A percentile compares a stretch with the other conserved stretches of the same genome.
Evolutionary conservation across 208 protist genomes (phyloP).

Genomic region (Angomonas deanei): DNA sequence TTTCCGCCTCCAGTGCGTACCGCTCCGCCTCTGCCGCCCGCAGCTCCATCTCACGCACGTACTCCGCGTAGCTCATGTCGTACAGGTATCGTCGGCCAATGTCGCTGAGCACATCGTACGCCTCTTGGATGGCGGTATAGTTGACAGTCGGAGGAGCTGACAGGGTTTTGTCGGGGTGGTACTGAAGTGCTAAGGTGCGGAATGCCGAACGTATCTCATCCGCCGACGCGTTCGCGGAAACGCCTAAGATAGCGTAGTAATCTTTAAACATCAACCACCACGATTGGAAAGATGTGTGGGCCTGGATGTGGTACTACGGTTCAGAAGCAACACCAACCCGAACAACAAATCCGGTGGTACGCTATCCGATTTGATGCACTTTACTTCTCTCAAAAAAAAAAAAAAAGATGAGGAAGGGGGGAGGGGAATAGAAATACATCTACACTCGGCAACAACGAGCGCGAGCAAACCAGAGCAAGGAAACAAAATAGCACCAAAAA

Average conservation of each 20-base stretch:
- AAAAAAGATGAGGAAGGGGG: neutral
- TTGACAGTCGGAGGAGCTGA: neutral
- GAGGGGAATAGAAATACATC: neutral
- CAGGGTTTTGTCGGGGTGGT: conserved; percentile 55
- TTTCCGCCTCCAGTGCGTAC: conserved; percentile 10
- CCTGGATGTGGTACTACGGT: too few species aligned
- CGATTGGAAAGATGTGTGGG: too few species aligned
- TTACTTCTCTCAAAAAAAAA: neutral
- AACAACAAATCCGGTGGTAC: neutral
- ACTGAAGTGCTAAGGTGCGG: conserved; percentile 56
- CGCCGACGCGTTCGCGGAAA: conserved; percentile 48
- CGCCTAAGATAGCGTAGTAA: conserved; percentile 69
- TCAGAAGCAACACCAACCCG: neutral
- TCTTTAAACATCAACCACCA: conserved; percentile 86
- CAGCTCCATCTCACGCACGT: conserved; percentile 15
- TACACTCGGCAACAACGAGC: neutral
- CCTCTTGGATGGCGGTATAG: conserved; percentile 76
- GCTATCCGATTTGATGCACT: neutral
- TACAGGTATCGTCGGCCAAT: conserved; percentile 84
- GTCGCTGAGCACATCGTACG: conserved; percentile 85
- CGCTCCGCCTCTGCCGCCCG: conserved; percentile 15
- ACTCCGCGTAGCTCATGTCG: conserved; percentile 67
- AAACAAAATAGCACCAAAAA: neutral
- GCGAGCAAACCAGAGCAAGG: neutral
- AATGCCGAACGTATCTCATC: conserved; percentile 63